Evolutionary conservation across 1,284 basidiomycete genomes (phyloP).

Genomic region (Schizophyllum amplum): DNA sequence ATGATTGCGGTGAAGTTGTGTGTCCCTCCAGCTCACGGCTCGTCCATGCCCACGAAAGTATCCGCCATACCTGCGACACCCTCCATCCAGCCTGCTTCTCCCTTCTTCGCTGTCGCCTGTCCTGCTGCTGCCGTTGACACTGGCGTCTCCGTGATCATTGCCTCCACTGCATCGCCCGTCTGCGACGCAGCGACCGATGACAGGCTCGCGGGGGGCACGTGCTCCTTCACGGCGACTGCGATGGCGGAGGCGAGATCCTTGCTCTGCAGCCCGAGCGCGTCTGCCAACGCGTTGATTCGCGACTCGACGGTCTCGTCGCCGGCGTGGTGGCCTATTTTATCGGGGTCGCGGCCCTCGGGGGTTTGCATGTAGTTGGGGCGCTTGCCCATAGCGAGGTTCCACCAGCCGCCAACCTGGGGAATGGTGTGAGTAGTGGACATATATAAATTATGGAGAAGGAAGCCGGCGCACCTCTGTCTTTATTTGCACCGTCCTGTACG

Average conservation of each 20-base stretch:
- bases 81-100: conserved; percentile 1
- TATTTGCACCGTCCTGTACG: conserved; percentile 40
- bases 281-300: conserved; percentile 49
- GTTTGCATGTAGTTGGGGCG: conserved; percentile 17
- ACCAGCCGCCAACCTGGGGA: conserved; percentile 20
- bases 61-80: conserved; percentile 1
- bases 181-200: conserved; percentile 13
- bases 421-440: not conserved
- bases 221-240: conserved; percentile 18
- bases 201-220: conserved; percentile 15
- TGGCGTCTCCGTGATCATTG: conserved; percentile 7
- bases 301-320: conserved; percentile 36
- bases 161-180: conserved; percentile 12
- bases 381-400: conserved; percentile 41
- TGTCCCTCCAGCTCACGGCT: conserved; percentile 6
- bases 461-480: conserved; percentile 42
- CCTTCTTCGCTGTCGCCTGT: conserved; percentile 2
- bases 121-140: not conserved
- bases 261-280: conserved; percentile 51
- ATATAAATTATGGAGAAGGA: not conserved
- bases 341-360: conserved; percentile 3
- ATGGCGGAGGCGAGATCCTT: conserved; percentile 55
- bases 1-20: not conserved
- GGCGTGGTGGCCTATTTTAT: conserved; percentile 7
- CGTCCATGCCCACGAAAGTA: conserved; percentile 13